Evolutionary conservation across 1,139 yeast species (phyloP).

Genomic region (Saccharomyces hybrid): DNA sequence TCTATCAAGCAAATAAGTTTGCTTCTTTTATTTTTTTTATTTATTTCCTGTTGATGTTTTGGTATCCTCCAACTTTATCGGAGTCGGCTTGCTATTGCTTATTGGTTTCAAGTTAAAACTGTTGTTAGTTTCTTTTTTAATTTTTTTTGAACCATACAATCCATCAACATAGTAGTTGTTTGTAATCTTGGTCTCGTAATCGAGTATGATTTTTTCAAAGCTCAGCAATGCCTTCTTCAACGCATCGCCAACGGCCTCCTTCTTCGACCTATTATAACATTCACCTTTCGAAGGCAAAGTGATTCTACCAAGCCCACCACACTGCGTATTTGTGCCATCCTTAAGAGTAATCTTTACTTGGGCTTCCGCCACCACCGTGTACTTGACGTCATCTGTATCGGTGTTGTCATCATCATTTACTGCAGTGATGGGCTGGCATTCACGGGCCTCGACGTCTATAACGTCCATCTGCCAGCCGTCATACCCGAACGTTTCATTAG

Average conservation of each 20-base stretch:
- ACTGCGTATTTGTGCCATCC: conserved; percentile 28
- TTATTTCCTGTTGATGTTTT: not conserved
- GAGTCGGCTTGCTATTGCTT: not conserved
- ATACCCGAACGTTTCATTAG: conserved; percentile 30
- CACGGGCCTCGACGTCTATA: conserved; percentile 18
- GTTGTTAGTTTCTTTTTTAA: conserved; percentile 1
- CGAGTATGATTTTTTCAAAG: conserved; percentile 25
- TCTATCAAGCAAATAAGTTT: not conserved
- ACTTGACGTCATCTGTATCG: conserved; percentile 8
- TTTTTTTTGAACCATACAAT: conserved; percentile 18
- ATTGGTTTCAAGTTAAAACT: not conserved
- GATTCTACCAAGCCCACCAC: conserved; percentile 26
- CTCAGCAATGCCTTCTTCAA: conserved; percentile 25
- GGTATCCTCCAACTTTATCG: not conserved
- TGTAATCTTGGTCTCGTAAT: conserved; percentile 24
- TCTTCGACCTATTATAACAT: conserved; percentile 27
- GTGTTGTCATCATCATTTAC: conserved; percentile 1
- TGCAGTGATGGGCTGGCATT: conserved; percentile 8
- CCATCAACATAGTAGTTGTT: conserved; percentile 29
- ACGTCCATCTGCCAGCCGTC: conserved; percentile 32
- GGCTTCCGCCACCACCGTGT: conserved; percentile 27
- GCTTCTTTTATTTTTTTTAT: not conserved
- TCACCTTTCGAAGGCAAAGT: conserved; percentile 23
- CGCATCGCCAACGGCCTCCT: conserved; percentile 28
- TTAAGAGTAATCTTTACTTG: conserved; percentile 23